Base-by-base conservation (phyloP, 2,329 filamentous ascomycete genomes). In the Colletotrichum chlorophyti region DNA sequence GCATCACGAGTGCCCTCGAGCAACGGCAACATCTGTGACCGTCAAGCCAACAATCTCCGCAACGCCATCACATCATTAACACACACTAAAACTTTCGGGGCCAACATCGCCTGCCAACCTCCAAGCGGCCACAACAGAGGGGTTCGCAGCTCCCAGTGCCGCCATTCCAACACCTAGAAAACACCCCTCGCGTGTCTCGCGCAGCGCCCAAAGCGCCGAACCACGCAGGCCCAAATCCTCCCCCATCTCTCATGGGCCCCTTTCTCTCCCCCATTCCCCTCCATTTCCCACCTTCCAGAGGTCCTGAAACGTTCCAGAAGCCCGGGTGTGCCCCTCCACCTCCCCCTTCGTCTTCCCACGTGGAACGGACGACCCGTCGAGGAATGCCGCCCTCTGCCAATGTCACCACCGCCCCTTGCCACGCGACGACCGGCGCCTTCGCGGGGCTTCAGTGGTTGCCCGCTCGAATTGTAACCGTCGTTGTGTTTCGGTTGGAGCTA, bases 271-370 rank as follows among this genome's bases (percentile, higher is more conserved):
- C 31, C 37, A 19, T 12, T 19, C 15, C 14, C 31, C 17, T 40
- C 12, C 26, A 11, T 12, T 17, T 14, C 17, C 24, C 29, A 32
- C 40, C 45, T 43, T 29, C n/a, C 31, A 17, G 15, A 21, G 43
- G 45, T 34, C 12, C 57, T 41, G 38, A 60, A 57, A 57, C 51
- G 38, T 50, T 60, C 57, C 32, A 60, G 57, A 60, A 60, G 43
- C 51, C 40, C 38, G 14, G 17, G 24, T n/a, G n/a, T n/a, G n/a
- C n/a, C n/a, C n/a, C n/a, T n/a, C n/a, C n/a, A n/a, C n/a, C n/a
- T n/a, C n/a, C n/a, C n/a, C n/a, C n/a, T n/a, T n/a, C n/a, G n/a
- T n/a, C n/a, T 21, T 45, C 51, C 46, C 57, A 57, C 57, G 57
- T 57, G 52, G 51, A 15, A 19, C 14, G 8, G 29, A 24, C 27